Evolutionary conservation across 1,139 yeast species (phyloP), one percentile per base, ranked within the genome.

Genomic region (Candida sp.): DNA sequence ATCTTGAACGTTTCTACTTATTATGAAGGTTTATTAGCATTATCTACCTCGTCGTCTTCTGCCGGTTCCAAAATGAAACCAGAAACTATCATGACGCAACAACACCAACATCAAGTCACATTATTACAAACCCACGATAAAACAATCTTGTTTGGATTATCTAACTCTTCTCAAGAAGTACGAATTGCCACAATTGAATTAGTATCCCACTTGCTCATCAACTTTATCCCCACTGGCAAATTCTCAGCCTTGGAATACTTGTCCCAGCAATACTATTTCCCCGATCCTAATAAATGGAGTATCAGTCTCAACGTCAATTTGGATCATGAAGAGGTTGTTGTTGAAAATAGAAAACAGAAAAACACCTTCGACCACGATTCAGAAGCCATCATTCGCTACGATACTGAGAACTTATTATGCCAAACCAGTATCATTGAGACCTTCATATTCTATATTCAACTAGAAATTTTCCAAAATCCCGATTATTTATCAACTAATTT

Each of bases 61-160:
- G 61, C 70, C 1, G 70, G 73, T 3, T 65, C 75, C 4, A 72
- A 72, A 49, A 48, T 70, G 60, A 72, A 71, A 43, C 77, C 79
- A 0, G 78, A 73, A 41, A 52, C 68, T 0, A 61, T 73, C 29
- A 71, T 73, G 77, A 43, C 59, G 7, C 73, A 64, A 40, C 78
- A 73, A 46, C 63, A 70, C 48, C 69, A 58, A 45, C 71, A 60
- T 47, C 79, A 73, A 53, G 42, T 47, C 9, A 49, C 52, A 33
- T 48, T 73, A 19, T 56, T 73, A 38, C 39, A 55, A 2, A 44
- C 67, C 1, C 57, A 70, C 46, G 74, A 70, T 38, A 70, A 69
- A 39, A 40, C 56, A 1, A 40, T 72, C 33, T 43, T 55, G 5
- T 60, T 55, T 44, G 68, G 73, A 4, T 61, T 73, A 36, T 51